Evolutionary conservation across 495 filamentous ascomycete species (phyloP).

Genomic region (Tetracladium marchalianum): DNA sequence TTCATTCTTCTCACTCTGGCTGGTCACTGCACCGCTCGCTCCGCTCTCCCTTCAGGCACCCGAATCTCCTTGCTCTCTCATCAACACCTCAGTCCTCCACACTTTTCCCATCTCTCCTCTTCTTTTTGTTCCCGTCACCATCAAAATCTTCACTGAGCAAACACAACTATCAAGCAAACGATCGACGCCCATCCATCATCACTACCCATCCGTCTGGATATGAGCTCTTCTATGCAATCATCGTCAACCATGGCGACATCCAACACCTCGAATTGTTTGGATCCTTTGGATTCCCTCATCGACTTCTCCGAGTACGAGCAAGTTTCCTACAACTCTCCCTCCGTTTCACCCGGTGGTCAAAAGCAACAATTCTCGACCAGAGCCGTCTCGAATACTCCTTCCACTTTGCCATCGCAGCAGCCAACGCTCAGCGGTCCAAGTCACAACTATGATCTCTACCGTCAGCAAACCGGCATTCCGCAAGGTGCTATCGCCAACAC

Average conservation of each 20-base stretch:
- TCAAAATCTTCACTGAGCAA: no score
- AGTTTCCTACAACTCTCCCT: slow-evolving; percentile 33
- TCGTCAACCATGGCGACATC: slow-evolving; percentile 20
- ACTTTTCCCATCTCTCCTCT: no score
- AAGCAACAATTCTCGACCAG: slow-evolving; percentile 20
- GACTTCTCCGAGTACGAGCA: slow-evolving; percentile 39
- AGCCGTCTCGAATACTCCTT: slow-evolving; percentile 23
- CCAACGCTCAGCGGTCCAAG: slow-evolving; percentile 67
- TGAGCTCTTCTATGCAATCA: slow-evolving; percentile 13
- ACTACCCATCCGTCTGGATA: not conserved
- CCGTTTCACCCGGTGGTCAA: slow-evolving; percentile 33
- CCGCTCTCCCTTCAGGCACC: no score
- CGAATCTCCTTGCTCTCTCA: no score
- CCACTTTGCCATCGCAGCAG: slow-evolving; percentile 30
- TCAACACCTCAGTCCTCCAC: no score
- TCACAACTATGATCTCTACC: slow-evolving; percentile 85
- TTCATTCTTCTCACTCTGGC: no score
- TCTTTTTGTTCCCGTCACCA: no score
- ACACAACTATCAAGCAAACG: no score
- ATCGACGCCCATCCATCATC: no score
- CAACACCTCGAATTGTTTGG: slow-evolving; percentile 19
- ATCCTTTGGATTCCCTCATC: slow-evolving; percentile 30
- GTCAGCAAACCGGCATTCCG: slow-evolving; percentile 83
- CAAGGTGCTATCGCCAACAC: slow-evolving; percentile 65
- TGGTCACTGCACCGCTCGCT: no score